Conservation (phyloP, 108 stramenopile genomes). For the Nitzschia sp. region DNA sequence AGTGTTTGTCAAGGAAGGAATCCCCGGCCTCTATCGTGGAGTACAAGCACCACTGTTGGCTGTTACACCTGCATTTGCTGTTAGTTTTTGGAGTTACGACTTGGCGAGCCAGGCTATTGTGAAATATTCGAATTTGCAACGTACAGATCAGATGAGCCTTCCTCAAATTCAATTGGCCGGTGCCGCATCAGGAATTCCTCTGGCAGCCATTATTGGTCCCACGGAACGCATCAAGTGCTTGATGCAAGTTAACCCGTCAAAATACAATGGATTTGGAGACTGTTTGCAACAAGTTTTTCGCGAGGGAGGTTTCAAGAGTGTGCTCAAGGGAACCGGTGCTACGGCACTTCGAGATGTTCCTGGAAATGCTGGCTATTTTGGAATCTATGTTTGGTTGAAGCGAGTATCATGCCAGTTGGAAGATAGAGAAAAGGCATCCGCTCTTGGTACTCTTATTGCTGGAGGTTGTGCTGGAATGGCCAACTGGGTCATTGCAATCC, state of each 20-base stretch:
- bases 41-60: constrained; percentile 84
- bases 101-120: constrained; percentile 59
- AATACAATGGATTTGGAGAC: constrained; percentile 74
- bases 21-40: constrained; percentile 82
- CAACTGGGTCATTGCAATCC: constrained; percentile 85
- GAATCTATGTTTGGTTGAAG: constrained; percentile 77
- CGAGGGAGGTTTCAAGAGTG: constrained; percentile 72
- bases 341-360: constrained; percentile 87
- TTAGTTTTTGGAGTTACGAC: constrained; percentile 90
- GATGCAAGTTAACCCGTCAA: constrained; percentile 76
- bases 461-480: constrained; percentile 89
- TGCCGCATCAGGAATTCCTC: constrained; percentile 78
- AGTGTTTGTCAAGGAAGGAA: constrained; percentile 67
- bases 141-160: constrained; percentile 48
- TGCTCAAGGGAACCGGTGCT: constrained; percentile 77
- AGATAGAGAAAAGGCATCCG: constrained; percentile 43
- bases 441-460: constrained; percentile 64
- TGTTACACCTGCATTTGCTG: constrained; percentile 89
- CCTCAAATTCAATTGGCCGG: constrained; percentile 74
- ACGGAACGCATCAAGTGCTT: constrained; percentile 89
- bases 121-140: constrained; percentile 32
- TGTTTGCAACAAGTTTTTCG: constrained; percentile 57
- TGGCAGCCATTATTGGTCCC: constrained; percentile 81
- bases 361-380: constrained; percentile 87
- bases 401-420: constrained; percentile 36